Base-by-base conservation (phyloP, 2,329 filamentous ascomycete genomes). In the Colletotrichum plurivorum region DNA sequence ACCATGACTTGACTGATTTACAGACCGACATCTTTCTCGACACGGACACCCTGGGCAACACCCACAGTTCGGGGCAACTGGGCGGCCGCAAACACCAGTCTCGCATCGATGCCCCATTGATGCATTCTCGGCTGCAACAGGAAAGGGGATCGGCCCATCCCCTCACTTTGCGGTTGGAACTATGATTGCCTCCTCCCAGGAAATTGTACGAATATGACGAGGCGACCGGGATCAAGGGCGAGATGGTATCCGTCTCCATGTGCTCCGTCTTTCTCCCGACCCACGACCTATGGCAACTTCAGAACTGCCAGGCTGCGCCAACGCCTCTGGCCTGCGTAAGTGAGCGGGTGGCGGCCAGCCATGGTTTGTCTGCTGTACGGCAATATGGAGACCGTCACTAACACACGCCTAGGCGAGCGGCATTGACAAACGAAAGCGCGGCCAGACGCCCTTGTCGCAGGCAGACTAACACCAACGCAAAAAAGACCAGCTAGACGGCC, bases 361-460 rank as follows among this genome's bases (percentile, higher is more conserved):
- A 36, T 25, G 31, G 48, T 31, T 48, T n/a, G 65, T 52, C 36
- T 45, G 31, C 31, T 36, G 20, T 20, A n/a, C 9, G 46, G n/a
- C 52, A 59, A 49, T 54, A 22, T 46, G 36, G 55, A 48, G 49
- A 57, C 39, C 43, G 12, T 54, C 62, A 69, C 55, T 20, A 43
- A 60, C 49, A 60, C 36, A 49, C 52, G 59, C 57, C 48, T 27
- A 53, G 53, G 54, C 54, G 54, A 69, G 27, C 52, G 49, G 68
- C 45, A 59, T 55, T 48, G 58, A 60, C 56, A 41, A 45, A 67
- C 39, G 25, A 63, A 57, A 46, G 46, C 63, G 57, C 67, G 31
- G 41, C 51, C 56, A 49, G 57, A 51, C 52, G 57, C 58, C 64
- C 43, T 60, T 66, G 55, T 65, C 67, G 62, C 49, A 49, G 12